Percentiles rank a stretch among this genome's conserved stretches.
phyloP scores from a whole-genome alignment of 164 flowering plant genomes.

The Litsea cubeba region DNA sequence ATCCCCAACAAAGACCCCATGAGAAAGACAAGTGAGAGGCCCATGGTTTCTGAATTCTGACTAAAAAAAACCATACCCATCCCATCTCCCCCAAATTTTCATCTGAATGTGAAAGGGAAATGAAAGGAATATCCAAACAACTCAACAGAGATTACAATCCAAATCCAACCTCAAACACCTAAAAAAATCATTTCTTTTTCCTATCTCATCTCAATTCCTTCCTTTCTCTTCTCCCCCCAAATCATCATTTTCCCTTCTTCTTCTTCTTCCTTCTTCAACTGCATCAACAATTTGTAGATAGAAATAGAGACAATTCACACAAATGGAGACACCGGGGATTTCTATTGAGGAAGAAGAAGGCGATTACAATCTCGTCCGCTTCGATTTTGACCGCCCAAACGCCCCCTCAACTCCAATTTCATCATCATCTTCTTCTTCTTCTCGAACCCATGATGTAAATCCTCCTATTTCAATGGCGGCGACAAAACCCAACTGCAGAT shows the following conservation, averaged over 20 bases:
- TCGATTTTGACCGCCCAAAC: background rate
- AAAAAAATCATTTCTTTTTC: background rate
- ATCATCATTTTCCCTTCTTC: background rate
- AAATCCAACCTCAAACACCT: background rate
- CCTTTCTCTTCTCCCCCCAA: background rate
- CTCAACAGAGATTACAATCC: background rate
- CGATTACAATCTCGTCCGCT: background rate
- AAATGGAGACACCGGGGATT: background rate
- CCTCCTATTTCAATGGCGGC: constrained; percentile 2
- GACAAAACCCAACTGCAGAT: constrained; percentile 32
- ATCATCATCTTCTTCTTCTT: background rate
- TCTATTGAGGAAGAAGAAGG: background rate
- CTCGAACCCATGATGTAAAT: background rate
- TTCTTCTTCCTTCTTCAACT: background rate
- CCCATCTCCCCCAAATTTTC: too few species aligned
- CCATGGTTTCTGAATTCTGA: too few species aligned
- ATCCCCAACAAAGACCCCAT: too few species aligned
- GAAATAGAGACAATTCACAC: background rate
- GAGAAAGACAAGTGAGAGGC: too few species aligned
- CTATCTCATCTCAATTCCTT: background rate
- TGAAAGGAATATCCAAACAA: too few species aligned
- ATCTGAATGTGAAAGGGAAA: too few species aligned
- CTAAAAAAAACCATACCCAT: too few species aligned
- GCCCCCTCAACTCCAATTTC: background rate
- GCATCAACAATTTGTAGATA: background rate